These are phyloP conservation scores for Fusarium anguioides DNA, from an alignment of 2,329 filamentous ascomycete species.

Conservation along the genomic window DNA sequence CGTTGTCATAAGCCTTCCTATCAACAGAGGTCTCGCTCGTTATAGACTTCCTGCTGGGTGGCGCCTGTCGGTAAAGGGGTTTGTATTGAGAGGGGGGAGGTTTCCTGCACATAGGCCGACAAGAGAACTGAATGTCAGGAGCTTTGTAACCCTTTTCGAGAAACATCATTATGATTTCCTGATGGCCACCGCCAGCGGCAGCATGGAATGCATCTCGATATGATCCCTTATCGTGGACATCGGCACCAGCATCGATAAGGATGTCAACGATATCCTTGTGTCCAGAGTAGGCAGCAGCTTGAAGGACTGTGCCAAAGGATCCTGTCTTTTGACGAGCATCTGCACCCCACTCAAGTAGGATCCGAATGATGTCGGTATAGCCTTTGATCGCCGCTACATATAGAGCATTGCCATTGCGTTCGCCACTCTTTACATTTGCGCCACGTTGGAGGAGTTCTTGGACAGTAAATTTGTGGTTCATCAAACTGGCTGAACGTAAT, in stretches of 20 bases:
- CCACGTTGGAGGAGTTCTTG: slow-evolving; percentile 6
- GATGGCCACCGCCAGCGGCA: slow-evolving; percentile 14
- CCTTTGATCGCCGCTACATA: slow-evolving; percentile 11
- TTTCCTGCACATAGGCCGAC: too few species aligned
- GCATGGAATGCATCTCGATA: slow-evolving; percentile 15
- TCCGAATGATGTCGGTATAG: background rate
- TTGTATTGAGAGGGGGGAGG: too few species aligned
- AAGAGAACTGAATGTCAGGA: too few species aligned
- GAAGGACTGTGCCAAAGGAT: background rate
- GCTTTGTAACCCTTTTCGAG: background rate
- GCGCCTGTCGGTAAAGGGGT: background rate
- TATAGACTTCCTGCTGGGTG: background rate
- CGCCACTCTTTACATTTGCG: background rate
- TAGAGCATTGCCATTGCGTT: background rate
- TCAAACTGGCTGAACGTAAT: slow-evolving; percentile 1
- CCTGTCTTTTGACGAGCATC: slow-evolving; percentile 1
- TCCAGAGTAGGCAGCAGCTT: slow-evolving; percentile 16
- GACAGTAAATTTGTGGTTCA: background rate
- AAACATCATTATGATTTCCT: slow-evolving; percentile 6
- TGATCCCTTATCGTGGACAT: background rate
- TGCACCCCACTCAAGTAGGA: background rate
- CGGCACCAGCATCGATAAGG: slow-evolving; percentile 3
- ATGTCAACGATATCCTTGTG: background rate
- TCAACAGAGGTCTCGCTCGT: too few species aligned
- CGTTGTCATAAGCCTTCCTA: background rate